A percentile compares a stretch with the other conserved stretches of the same genome.
These are phyloP conservation scores for Teratosphaeria zuluensis DNA, from an alignment of 2,329 filamentous ascomycete species.

Conservation along the genomic window DNA sequence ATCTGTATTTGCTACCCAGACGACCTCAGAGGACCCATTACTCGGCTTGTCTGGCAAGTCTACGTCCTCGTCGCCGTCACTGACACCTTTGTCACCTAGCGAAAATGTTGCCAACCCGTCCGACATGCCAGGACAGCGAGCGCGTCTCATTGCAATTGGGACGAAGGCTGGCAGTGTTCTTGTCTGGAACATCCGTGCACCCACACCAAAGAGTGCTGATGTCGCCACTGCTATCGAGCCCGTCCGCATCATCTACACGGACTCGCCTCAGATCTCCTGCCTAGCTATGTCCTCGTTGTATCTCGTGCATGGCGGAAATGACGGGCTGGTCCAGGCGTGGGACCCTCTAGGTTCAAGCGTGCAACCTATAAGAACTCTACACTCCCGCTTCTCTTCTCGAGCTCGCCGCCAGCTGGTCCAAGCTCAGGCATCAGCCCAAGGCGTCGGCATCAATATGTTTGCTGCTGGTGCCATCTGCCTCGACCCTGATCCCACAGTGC, in stretches of 20 bases:
- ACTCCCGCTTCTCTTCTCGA: conserved; percentile 72
- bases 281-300: conserved; percentile 78
- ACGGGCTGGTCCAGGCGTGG: conserved; percentile 93
- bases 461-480: conserved; percentile 76
- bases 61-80: conserved; percentile 43
- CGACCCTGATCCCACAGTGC: conserved; percentile 74
- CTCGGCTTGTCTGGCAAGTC: conserved; percentile 48
- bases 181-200: conserved; percentile 74
- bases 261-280: conserved; percentile 78
- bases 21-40: conserved; percentile 68
- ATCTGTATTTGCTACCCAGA: conserved; percentile 62
- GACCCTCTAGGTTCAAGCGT: conserved; percentile 77
- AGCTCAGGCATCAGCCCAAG: conserved; percentile 56
- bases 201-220: conserved; percentile 44
- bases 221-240: conserved; percentile 55
- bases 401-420: conserved; percentile 66
- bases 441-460: conserved; percentile 64
- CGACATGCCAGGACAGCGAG: conserved; percentile 76
- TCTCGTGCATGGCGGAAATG: conserved; percentile 84
- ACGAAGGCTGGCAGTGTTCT: conserved; percentile 69
- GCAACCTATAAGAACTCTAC: conserved; percentile 74
- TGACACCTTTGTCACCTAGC: conserved; percentile 41
- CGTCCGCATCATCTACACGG: conserved; percentile 75
- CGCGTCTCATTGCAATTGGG: conserved; percentile 70
- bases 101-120: conserved; percentile 31